Percentiles rank a stretch among this genome's conserved stretches.
Conservation (phyloP, 2,329 filamentous ascomycete genomes). For the Helminthosporium solani region DNA sequence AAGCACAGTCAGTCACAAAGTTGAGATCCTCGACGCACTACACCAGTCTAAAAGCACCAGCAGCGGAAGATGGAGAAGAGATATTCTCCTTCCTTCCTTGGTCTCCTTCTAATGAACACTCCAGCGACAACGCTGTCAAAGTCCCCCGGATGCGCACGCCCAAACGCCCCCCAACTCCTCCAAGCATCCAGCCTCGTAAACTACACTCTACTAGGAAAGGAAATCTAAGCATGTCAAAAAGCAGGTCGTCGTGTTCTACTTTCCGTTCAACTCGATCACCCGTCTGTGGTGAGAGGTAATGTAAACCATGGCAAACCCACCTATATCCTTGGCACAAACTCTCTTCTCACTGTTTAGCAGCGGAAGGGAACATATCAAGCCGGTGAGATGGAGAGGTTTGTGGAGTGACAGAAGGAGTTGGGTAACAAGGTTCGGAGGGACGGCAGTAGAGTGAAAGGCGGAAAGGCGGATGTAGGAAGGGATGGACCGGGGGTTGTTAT, state of each 20-base stretch:
- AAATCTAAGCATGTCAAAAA: constrained; percentile 40
- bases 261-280: constrained; percentile 35
- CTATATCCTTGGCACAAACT: constrained; percentile 21
- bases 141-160: constrained; percentile 35
- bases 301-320: constrained; percentile 8
- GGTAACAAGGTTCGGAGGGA: constrained; percentile 18
- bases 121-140: too few relatives aligned
- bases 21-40: constrained; percentile 1
- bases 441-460: constrained; percentile 16
- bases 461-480: constrained; percentile 18
- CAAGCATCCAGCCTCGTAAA: constrained; percentile 42
- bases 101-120: not conserved
- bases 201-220: constrained; percentile 40
- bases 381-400: constrained; percentile 17
- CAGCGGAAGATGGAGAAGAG: not conserved
- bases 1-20: not conserved
- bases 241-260: constrained; percentile 45
- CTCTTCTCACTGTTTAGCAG: constrained; percentile 31
- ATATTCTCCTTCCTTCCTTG: not conserved
- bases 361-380: constrained; percentile 27
- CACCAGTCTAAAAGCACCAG: not conserved
- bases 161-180: constrained; percentile 31
- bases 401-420: constrained; percentile 18
- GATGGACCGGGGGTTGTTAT: constrained; percentile 24
- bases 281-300: constrained; percentile 20